phyloP scores from a whole-genome alignment of 1,139 yeast genomes.

The Entelexis paramagnoliae region DNA sequence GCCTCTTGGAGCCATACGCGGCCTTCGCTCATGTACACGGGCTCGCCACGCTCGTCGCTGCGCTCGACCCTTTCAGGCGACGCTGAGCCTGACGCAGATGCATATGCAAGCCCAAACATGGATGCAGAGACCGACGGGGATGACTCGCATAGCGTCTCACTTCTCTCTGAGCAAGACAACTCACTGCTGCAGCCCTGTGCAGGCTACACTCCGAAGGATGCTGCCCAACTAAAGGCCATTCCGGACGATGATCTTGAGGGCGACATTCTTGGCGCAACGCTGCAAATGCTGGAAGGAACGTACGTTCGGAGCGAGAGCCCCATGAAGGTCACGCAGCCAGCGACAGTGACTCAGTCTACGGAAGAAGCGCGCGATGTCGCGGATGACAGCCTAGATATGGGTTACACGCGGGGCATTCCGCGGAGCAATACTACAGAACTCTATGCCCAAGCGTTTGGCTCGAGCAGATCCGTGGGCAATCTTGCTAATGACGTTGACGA shows the following conservation, averaged over 20 bases:
- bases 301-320: not conserved
- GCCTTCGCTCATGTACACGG: not conserved
- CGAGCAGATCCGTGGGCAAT: not conserved
- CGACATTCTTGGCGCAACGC: slow-evolving; percentile 66
- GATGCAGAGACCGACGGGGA: not conserved
- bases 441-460: slow-evolving; percentile 12
- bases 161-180: slow-evolving; percentile 23
- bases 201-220: slow-evolving; percentile 52
- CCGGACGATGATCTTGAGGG: slow-evolving; percentile 64
- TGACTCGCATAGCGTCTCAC: slow-evolving; percentile 17
- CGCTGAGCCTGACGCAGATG: not conserved
- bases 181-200: slow-evolving; percentile 33
- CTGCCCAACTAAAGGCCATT: slow-evolving; percentile 64
- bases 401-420: slow-evolving; percentile 4
- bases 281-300: slow-evolving; percentile 63
- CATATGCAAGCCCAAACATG: no score
- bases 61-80: not conserved
- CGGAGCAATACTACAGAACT: slow-evolving; percentile 13
- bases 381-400: slow-evolving; percentile 7
- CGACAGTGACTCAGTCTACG: not conserved
- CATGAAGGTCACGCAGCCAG: not conserved
- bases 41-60: not conserved
- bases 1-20: not conserved
- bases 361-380: not conserved
- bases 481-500: slow-evolving; percentile 11